phyloP scores from a whole-genome alignment of 345 rosid genomes.

The Carallia pectinifolia region DNA sequence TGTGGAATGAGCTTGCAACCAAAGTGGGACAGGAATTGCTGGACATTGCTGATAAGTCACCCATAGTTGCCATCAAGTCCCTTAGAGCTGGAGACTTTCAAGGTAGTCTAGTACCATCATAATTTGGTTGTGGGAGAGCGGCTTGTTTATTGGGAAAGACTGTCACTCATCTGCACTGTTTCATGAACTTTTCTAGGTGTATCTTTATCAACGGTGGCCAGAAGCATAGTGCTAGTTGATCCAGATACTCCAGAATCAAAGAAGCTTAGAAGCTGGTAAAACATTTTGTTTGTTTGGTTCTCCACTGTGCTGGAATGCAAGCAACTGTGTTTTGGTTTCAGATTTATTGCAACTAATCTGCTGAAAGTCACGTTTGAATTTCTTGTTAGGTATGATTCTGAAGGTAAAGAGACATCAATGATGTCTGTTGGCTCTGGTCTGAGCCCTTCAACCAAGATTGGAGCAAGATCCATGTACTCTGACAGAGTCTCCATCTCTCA shows the following conservation, averaged over 20 bases:
- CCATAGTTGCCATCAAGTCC: slow-evolving; percentile 76
- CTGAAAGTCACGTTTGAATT: not conserved
- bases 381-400: slow-evolving; percentile 67
- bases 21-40: slow-evolving; percentile 68
- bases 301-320: not conserved
- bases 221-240: slow-evolving; percentile 57
- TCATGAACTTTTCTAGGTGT: slow-evolving; percentile 47
- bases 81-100: slow-evolving; percentile 91
- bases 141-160: not conserved
- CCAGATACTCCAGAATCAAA: slow-evolving; percentile 74
- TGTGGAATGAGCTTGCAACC: slow-evolving; percentile 91
- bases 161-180: not conserved
- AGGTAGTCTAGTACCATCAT: slow-evolving; percentile 43
- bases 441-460: slow-evolving; percentile 55
- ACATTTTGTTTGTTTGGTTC: not conserved
- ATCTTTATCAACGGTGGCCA: slow-evolving; percentile 67
- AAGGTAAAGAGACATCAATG: slow-evolving; percentile 79
- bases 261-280: slow-evolving; percentile 66
- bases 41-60: slow-evolving; percentile 60
- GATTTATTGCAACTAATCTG: not conserved
- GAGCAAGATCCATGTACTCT: slow-evolving; percentile 65
- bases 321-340: not conserved
- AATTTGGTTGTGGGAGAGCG: not conserved
- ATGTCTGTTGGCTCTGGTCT: slow-evolving; percentile 62
- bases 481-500: slow-evolving; percentile 63